Percentiles rank a stretch among this genome's conserved stretches.
Evolutionary conservation across 768 basidiomycete genomes (phyloP).

Genomic region (Pisolithus orientalis): DNA sequence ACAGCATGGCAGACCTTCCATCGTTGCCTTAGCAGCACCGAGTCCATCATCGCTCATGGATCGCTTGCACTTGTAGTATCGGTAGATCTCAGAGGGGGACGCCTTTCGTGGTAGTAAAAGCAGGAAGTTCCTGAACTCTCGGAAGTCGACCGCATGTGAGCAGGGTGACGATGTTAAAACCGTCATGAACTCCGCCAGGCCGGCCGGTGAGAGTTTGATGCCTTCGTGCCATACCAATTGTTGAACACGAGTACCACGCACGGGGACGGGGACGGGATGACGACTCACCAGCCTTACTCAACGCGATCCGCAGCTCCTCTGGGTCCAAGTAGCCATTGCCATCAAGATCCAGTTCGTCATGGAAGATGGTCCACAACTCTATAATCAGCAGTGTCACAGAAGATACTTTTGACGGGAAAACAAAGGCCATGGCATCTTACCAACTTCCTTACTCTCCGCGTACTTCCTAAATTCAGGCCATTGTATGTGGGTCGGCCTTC

Average conservation of each 20-base stretch:
- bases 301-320: slow-evolving; percentile 51
- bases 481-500: slow-evolving; percentile 41
- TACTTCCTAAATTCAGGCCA: slow-evolving; percentile 75
- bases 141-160: slow-evolving; percentile 67
- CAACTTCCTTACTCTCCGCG: slow-evolving; percentile 75
- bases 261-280: slow-evolving; percentile 11
- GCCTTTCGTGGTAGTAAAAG: slow-evolving; percentile 77
- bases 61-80: slow-evolving; percentile 66
- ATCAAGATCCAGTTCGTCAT: slow-evolving; percentile 85
- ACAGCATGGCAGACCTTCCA: slow-evolving; percentile 62
- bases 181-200: slow-evolving; percentile 76
- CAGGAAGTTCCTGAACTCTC: slow-evolving; percentile 86
- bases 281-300: slow-evolving; percentile 62
- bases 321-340: slow-evolving; percentile 78
- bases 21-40: slow-evolving; percentile 74
- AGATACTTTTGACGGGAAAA: slow-evolving; percentile 3
- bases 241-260: slow-evolving; percentile 10
- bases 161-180: slow-evolving; percentile 68
- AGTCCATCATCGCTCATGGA: slow-evolving; percentile 70
- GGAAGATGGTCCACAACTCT: slow-evolving; percentile 93
- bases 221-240: slow-evolving; percentile 37
- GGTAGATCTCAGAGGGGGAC: slow-evolving; percentile 81
- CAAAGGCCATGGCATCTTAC: slow-evolving; percentile 34
- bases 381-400: slow-evolving; percentile 11
- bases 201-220: slow-evolving; percentile 60